Evolutionary conservation across 352 stramenopile genomes (phyloP).

Genomic region (Phytophthora pseudosyringae): DNA sequence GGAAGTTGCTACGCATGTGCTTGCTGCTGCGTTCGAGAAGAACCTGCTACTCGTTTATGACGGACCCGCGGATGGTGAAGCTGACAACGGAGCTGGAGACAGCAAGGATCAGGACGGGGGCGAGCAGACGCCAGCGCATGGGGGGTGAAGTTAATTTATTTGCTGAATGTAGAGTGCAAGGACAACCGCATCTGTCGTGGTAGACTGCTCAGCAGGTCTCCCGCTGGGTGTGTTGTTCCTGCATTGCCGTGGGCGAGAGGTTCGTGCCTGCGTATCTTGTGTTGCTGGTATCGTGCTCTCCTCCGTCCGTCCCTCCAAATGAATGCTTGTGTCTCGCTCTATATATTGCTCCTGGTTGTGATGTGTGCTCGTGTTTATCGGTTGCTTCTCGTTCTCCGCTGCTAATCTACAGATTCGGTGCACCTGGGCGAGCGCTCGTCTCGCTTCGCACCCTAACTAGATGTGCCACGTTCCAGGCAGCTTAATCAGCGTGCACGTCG

Average conservation of each 20-base stretch:
- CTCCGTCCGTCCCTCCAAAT: conserved; percentile 23
- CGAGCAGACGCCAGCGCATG: conserved; percentile 18
- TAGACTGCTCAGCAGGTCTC: background rate
- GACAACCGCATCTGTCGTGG: conserved; percentile 12
- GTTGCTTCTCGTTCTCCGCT: conserved; percentile 31
- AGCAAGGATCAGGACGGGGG: conserved; percentile 33
- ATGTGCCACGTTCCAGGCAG: conserved; percentile 5
- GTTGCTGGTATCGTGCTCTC: conserved; percentile 17
- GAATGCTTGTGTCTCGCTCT: conserved; percentile 36
- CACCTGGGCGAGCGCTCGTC: conserved; percentile 11
- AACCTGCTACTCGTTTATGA: conserved; percentile 51
- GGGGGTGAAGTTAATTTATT: conserved; percentile 35
- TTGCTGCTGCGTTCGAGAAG: conserved; percentile 79
- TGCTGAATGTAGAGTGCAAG: conserved; percentile 16
- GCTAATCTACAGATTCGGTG: conserved; percentile 63
- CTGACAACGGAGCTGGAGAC: conserved; percentile 1
- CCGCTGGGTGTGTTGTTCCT: conserved; percentile 5
- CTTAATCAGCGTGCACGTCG: conserved; percentile 83
- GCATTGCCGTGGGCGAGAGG: conserved; percentile 1
- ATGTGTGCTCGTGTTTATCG: conserved; percentile 20
- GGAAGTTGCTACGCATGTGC: conserved; percentile 63
- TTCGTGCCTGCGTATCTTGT: conserved; percentile 5
- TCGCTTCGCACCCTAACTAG: conserved; percentile 23
- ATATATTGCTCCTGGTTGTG: conserved; percentile 32
- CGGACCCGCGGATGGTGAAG: conserved; percentile 40